Evolutionary conservation across 1,139 yeast genomes (phyloP).

Genomic region (Pneumocystis canis): DNA sequence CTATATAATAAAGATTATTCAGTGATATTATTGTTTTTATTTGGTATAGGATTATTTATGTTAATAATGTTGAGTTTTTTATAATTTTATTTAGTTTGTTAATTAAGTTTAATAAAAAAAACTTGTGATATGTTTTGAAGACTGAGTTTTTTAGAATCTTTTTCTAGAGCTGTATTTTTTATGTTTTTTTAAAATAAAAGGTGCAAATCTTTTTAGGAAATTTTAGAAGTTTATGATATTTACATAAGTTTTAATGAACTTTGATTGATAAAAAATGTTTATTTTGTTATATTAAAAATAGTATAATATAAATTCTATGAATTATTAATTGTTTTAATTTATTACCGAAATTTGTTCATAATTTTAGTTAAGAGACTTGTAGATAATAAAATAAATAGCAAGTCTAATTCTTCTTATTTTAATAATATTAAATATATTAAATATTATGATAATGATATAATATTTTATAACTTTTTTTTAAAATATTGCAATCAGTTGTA

Average conservation of each 20-base stretch:
- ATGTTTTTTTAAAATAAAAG: neutral
- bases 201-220: neutral
- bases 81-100: neutral
- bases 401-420: slow-evolving; percentile 16
- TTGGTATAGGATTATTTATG: neutral
- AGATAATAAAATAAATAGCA: slow-evolving; percentile 12
- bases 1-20: neutral
- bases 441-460: slow-evolving; percentile 3
- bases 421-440: slow-evolving; percentile 13
- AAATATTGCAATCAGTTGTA: neutral
- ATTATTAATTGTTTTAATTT: neutral
- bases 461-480: neutral
- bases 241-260: neutral
- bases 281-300: neutral
- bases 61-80: neutral
- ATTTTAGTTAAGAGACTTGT: neutral
- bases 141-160: neutral
- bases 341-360: neutral
- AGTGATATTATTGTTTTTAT: neutral
- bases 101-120: neutral
- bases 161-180: neutral
- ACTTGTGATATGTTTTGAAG: neutral
- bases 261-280: neutral
- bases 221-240: neutral
- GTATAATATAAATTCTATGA: too few species aligned